phyloP scores from a whole-genome alignment of 164 flowering plant genomes.

The Tinospora cordifolia region DNA sequence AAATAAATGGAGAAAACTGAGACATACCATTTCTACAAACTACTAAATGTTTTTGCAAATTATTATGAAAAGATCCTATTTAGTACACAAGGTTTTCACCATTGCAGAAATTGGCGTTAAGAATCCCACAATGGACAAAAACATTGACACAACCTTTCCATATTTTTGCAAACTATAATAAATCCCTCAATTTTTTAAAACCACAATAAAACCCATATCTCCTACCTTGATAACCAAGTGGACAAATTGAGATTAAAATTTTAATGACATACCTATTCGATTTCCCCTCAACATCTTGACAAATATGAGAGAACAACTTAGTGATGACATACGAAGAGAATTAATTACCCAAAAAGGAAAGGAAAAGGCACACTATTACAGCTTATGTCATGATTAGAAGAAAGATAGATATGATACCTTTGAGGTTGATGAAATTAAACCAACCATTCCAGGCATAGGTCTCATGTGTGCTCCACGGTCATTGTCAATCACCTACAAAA shows the following conservation, averaged over 20 bases:
- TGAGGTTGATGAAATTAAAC: constrained; percentile 22
- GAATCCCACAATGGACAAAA: no score
- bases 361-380: neutral
- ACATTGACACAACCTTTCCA: no score
- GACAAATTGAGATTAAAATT: neutral
- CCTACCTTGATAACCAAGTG: neutral
- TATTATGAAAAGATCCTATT: no score
- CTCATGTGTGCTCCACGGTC: constrained; percentile 52
- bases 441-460: constrained; percentile 59
- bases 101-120: no score
- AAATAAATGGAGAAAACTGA: no score
- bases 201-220: no score
- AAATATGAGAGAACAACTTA: neutral
- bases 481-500: constrained; percentile 49
- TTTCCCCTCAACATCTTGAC: neutral
- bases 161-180: neutral
- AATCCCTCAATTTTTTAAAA: neutral
- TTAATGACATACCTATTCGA: no score
- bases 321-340: neutral
- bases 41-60: no score
- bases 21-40: no score
- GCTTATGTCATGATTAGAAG: neutral
- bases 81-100: no score
- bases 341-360: no score
- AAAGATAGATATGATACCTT: constrained; percentile 22